These are phyloP conservation scores for Cyberlindnera subsufficiens DNA, from an alignment of 805 yeast genomes.

Conservation along the genomic window DNA sequence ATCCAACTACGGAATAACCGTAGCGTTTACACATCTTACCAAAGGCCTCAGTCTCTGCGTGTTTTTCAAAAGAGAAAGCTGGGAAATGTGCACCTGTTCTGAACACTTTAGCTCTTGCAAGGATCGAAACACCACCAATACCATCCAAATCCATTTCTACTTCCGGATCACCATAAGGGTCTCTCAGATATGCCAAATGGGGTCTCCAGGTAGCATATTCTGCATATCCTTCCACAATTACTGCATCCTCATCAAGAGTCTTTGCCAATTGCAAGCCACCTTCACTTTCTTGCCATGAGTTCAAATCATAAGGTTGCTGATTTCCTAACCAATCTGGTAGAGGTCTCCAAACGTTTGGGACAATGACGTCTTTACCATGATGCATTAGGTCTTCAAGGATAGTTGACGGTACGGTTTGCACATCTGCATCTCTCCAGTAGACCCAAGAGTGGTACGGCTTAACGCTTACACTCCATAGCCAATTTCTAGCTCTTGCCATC, in stretches of 20 bases:
- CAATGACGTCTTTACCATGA: conserved; percentile 86
- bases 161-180: conserved; percentile 91
- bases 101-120: conserved; percentile 84
- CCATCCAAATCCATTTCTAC: conserved; percentile 94
- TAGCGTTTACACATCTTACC: conserved; percentile 83
- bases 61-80: conserved; percentile 91
- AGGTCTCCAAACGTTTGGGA: conserved; percentile 93
- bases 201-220: conserved; percentile 99
- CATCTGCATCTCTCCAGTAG: conserved; percentile 97
- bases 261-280: conserved; percentile 77
- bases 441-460: conserved; percentile 95
- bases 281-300: conserved; percentile 82
- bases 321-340: conserved; percentile 82
- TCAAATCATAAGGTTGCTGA: conserved; percentile 80
- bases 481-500: conserved; percentile 95
- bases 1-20: conserved; percentile 86
- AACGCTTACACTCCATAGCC: conserved; percentile 84
- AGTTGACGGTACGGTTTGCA: conserved; percentile 80
- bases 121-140: conserved; percentile 93
- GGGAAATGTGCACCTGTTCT: conserved; percentile 93
- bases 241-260: conserved; percentile 83
- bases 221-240: conserved; percentile 94
- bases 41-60: conserved; percentile 97
- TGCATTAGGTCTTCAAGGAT: conserved; percentile 90
- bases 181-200: conserved; percentile 90